Evolutionary conservation across 2,329 filamentous ascomycete genomes (phyloP).

Genomic region (Diaporthe vexans): DNA sequence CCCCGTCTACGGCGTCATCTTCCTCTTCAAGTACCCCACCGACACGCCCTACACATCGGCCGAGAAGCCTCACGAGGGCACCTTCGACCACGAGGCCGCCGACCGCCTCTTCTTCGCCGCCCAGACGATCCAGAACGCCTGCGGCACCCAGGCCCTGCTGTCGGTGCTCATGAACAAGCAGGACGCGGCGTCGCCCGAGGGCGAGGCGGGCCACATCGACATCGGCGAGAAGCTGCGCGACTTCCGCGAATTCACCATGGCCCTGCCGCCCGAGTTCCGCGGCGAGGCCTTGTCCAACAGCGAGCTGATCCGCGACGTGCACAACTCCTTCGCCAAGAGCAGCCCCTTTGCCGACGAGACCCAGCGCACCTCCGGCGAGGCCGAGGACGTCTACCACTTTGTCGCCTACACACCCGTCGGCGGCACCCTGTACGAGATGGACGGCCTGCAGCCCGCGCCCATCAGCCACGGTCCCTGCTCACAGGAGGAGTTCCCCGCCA

Average conservation of each 20-base stretch:
- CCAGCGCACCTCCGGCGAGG: constrained; percentile 74
- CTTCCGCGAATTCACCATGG: constrained; percentile 91
- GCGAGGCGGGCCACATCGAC: constrained; percentile 66
- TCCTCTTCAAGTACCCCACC: constrained; percentile 96
- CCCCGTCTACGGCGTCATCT: constrained; percentile 94
- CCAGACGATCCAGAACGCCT: constrained; percentile 99
- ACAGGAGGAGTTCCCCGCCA: constrained; percentile 79
- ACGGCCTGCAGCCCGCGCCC: constrained; percentile 92
- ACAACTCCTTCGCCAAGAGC: constrained; percentile 91
- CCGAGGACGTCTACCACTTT: constrained; percentile 97
- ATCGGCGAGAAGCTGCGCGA: constrained; percentile 79
- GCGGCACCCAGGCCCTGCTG: constrained; percentile 94
- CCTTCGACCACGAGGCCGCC: constrained; percentile 81
- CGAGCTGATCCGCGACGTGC: constrained; percentile 80
- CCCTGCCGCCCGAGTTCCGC: constrained; percentile 81
- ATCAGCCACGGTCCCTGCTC: constrained; percentile 87
- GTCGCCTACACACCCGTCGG: constrained; percentile 91
- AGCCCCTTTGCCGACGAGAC: constrained; percentile 96
- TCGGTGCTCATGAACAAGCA: constrained; percentile 92
- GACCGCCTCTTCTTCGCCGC: constrained; percentile 92
- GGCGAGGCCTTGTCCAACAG: constrained; percentile 74
- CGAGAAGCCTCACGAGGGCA: constrained; percentile 82
- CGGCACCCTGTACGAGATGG: constrained; percentile 90
- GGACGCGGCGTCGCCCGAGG: constrained; percentile 51
- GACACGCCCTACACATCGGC: constrained; percentile 72